Conservation (phyloP, 78 protist genomes). For the Dictyostelium firmibasis region DNA sequence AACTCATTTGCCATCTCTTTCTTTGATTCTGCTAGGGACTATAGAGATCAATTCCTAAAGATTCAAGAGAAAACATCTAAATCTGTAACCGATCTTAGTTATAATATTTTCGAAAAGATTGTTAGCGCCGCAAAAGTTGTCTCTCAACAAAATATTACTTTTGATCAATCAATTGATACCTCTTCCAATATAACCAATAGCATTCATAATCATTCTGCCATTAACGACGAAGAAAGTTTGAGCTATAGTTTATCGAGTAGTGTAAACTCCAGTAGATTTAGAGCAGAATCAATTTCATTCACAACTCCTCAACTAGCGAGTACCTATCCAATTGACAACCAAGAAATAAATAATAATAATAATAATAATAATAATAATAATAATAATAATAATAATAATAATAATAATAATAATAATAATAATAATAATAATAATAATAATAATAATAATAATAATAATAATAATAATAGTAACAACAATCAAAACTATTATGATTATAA, state of each 20-base stretch:
- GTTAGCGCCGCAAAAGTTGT: background rate
- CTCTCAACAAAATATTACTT: background rate
- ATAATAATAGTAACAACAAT: background rate
- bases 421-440: background rate
- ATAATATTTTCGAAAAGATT: background rate
- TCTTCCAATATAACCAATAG: background rate
- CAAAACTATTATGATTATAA: background rate
- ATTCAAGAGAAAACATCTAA: constrained; percentile 1
- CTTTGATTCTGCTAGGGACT: background rate
- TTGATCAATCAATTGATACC: background rate
- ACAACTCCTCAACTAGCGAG: background rate
- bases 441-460: too few species aligned
- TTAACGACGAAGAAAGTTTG: background rate
- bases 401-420: background rate
- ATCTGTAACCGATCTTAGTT: background rate
- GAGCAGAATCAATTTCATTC: background rate
- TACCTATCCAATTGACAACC: background rate
- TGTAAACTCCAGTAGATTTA: background rate
- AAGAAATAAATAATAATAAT: background rate
- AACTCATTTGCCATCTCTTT: background rate
- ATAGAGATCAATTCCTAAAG: background rate
- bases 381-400: too few species aligned
- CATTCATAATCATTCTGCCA: background rate
- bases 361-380: background rate
- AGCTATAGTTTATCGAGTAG: background rate